Base-by-base conservation (phyloP, 1,284 basidiomycete genomes). In the Moesziomyces sp. region DNA sequence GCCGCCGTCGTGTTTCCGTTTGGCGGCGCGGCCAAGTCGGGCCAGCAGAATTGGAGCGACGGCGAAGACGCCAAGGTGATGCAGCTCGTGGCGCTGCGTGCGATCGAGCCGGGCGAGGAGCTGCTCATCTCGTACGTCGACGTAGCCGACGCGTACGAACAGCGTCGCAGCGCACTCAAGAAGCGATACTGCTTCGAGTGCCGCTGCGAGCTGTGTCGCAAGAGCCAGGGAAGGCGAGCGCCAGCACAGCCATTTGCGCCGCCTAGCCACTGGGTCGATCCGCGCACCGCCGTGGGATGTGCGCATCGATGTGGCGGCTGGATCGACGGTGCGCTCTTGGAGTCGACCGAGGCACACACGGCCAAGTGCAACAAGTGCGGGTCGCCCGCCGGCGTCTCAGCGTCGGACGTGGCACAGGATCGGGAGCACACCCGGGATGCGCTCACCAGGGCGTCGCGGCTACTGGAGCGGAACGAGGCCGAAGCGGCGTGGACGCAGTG, bases 1-100 rank as follows among this genome's bases (percentile, higher is more conserved):
- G 93, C 91, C 0, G 92, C 91, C 26, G 88, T 95, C 28, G 93
- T 97, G 1, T 97, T 95, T 82, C 94, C 95, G 42, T 74, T 76
- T 5, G 85, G 84, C 13, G 70, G 72, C 9, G 74, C 58, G 19
- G 51, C 48, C 23, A 58, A 62, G 86, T 88, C 16, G 66, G 85
- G 26, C 1, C 62, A 59, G 55, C 56, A 52, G 40, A 56, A 52
- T 23, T 64, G 49, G 62, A 58, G 47, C n/a, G 50, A 52, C 24
- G 67, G 51, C 1, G 56, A 69, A 47, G 66, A 69, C 23, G 38
- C 38, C 14, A 69, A 54, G 57, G 81, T 87, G 13, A 89, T 95
- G 88, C 88, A 91, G 43, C 87, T 82, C 9, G 69, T 81, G n/a
- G 79, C 81, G 5, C 51, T 83, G 43, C 64, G 69, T 1, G 64